Base-by-base conservation (phyloP, 495 filamentous ascomycete species). In the Neurospora tetraspora region DNA sequence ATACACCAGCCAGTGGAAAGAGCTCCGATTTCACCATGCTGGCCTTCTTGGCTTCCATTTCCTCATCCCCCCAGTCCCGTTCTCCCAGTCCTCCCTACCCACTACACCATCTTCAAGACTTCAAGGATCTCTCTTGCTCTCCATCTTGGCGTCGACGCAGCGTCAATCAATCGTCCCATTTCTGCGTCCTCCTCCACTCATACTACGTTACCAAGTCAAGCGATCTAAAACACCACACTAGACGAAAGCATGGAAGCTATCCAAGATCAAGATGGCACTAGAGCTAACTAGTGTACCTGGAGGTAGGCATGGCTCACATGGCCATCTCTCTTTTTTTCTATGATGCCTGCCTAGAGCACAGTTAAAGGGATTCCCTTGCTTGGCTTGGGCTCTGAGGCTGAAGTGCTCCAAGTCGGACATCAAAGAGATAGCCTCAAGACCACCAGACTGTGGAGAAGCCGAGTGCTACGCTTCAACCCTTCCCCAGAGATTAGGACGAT, bases 391-490 rank as follows among this genome's bases (percentile, higher is more conserved):
- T 65, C 27, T 65, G 53, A 65, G 53, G 53, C 53, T 65, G 53
- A 65, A 65, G 23, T 34, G 27, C 27, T 18, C 14, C 53, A 34
- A 18, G 27, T 65, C 53, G 53, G 27, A 65, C 53, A 18, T 34
- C 53, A 34, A 61, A 61, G 27, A 65, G 14, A 65, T 65, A 65
- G 53, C 53, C 53, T 53, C 45, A 53, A 61, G 27, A 34, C 53
- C 3, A 34, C 7, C 6, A 34, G 27, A 27, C 31, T 72, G 73
- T 72, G 73, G 73, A 72, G 71, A 74, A 72, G 73, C 73, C 70
- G 70, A 74, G 40, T 61, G 53, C 53, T 31, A 74, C 71, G 73
- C 38, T 37, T 65, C 37, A 36, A 43, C 14, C 27, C 39, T 68
- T 68, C 31, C 71, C 61, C 31, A 43, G 39, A 31, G 65, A 70